A percentile compares a stretch with the other conserved stretches of the same genome.
These are phyloP conservation scores for Camelina hispida DNA, from an alignment of 345 rosid species.

Conservation along the genomic window DNA sequence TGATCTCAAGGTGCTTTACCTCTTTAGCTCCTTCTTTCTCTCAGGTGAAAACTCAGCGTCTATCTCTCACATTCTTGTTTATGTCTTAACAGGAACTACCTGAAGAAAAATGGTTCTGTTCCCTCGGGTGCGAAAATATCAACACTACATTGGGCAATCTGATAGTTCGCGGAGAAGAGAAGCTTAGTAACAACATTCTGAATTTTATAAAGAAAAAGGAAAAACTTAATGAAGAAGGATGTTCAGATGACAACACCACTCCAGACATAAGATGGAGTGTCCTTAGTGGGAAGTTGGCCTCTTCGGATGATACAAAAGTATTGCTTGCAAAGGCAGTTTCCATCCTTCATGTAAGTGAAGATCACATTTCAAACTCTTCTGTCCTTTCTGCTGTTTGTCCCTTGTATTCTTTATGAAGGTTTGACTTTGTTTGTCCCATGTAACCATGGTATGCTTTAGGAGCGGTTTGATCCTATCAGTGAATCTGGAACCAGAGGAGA, in stretches of 20 bases:
- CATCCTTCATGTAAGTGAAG: constrained; percentile 75
- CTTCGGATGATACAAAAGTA: constrained; percentile 56
- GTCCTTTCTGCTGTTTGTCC: constrained; percentile 1
- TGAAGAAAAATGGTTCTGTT: constrained; percentile 87
- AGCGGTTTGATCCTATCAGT: constrained; percentile 84
- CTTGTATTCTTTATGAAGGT: constrained; percentile 4
- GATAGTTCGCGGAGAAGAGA: constrained; percentile 71
- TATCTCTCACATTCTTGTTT: constrained; percentile 9
- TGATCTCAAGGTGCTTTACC: constrained; percentile 70
- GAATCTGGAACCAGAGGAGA: constrained; percentile 65
- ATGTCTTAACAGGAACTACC: constrained; percentile 75
- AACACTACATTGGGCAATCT: constrained; percentile 60
- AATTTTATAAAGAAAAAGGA: constrained; percentile 54
- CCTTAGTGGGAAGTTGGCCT: constrained; percentile 60
- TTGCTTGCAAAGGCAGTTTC: constrained; percentile 70
- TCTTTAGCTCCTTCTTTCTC: constrained; percentile 23
- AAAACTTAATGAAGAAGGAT: constrained; percentile 41
- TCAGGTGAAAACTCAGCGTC: neutral
- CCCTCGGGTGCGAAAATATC: constrained; percentile 58
- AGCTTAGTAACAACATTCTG: constrained; percentile 63
- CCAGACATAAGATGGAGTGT: constrained; percentile 88
- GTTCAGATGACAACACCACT: constrained; percentile 43
- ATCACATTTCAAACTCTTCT: neutral
- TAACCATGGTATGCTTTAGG: constrained; percentile 51
- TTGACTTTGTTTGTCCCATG: constrained; percentile 28